These are phyloP conservation scores for Colletotrichum eremochloae DNA, from an alignment of 2,329 filamentous ascomycete genomes.

Conservation along the genomic window DNA sequence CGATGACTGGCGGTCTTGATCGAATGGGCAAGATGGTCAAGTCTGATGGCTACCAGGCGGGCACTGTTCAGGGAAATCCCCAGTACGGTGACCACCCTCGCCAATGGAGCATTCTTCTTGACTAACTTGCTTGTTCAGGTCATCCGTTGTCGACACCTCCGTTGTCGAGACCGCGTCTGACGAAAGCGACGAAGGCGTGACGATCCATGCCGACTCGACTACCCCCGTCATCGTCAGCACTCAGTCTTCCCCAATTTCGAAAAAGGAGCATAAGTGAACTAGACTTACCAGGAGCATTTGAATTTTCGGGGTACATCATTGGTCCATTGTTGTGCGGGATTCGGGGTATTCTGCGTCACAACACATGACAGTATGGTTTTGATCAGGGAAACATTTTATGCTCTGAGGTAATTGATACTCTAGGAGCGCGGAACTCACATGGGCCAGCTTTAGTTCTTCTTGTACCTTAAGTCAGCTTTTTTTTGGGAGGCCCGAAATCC, in stretches of 20 bases:
- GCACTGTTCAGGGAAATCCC: slow-evolving; percentile 42
- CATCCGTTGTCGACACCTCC: slow-evolving; percentile 30
- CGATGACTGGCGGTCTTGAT: slow-evolving; percentile 37
- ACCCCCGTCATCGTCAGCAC: slow-evolving; percentile 58
- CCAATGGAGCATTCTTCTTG: slow-evolving; percentile 40
- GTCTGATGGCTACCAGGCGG: slow-evolving; percentile 40
- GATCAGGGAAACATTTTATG: slow-evolving; percentile 54
- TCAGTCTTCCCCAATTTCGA: slow-evolving; percentile 63
- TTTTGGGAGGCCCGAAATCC: slow-evolving; percentile 44
- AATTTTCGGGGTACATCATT: slow-evolving; percentile 42
- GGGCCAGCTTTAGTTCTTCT: slow-evolving; percentile 52
- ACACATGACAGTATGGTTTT: slow-evolving; percentile 43
- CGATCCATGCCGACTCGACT: slow-evolving; percentile 66
- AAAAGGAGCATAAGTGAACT: slow-evolving; percentile 53
- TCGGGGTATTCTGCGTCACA: slow-evolving; percentile 36
- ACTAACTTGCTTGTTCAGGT: slow-evolving; percentile 50
- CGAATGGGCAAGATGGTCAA: slow-evolving; percentile 41
- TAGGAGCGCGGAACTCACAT: slow-evolving; percentile 49
- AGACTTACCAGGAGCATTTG: slow-evolving; percentile 36
- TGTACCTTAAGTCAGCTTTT: slow-evolving; percentile 59
- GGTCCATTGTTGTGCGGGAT: slow-evolving; percentile 24
- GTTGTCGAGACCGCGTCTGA: slow-evolving; percentile 56
- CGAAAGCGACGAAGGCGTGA: slow-evolving; percentile 65
- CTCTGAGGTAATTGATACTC: slow-evolving; percentile 52
- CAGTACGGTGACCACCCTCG: slow-evolving; percentile 41